Evolutionary conservation across 441 rosid species (phyloP).

Genomic region (Omphalea diandra): DNA sequence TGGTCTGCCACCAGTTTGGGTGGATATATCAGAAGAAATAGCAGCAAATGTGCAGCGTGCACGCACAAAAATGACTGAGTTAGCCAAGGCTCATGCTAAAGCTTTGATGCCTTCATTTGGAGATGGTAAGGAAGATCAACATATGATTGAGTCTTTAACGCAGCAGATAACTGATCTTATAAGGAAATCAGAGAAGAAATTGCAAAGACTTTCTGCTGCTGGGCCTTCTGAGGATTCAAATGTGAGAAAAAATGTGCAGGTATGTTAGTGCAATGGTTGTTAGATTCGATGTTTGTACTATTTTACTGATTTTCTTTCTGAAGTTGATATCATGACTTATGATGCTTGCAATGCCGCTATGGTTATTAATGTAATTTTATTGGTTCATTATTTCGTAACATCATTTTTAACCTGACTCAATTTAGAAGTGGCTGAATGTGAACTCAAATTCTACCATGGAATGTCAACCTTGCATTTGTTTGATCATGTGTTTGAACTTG

Average conservation of each 20-base stretch:
- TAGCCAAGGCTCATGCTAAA: slow-evolving; percentile 84
- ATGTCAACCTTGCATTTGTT: no score
- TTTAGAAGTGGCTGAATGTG: background rate
- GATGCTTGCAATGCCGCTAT: background rate
- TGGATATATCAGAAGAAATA: slow-evolving; percentile 85
- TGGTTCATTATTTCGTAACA: no score
- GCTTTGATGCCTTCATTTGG: slow-evolving; percentile 96
- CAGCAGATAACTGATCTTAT: slow-evolving; percentile 66
- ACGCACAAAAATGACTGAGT: slow-evolving; percentile 61
- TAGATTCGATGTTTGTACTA: slow-evolving; percentile 7
- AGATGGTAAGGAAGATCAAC: slow-evolving; percentile 89
- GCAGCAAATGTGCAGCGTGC: slow-evolving; percentile 71
- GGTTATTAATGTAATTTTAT: background rate
- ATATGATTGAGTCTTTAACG: slow-evolving; percentile 67
- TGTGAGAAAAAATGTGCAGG: slow-evolving; percentile 90
- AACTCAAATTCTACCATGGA: no score
- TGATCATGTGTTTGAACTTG: background rate
- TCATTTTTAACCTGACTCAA: background rate
- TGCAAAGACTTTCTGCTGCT: slow-evolving; percentile 63
- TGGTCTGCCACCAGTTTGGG: slow-evolving; percentile 92
- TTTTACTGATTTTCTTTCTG: slow-evolving; percentile 7
- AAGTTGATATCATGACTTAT: background rate
- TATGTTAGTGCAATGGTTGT: slow-evolving; percentile 23
- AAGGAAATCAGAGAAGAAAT: slow-evolving; percentile 78
- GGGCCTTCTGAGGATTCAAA: slow-evolving; percentile 87